A percentile compares a stretch with the other conserved stretches of the same genome.
Conservation (phyloP, 75 land plant genomes). For the Sequoia sempervirens region DNA sequence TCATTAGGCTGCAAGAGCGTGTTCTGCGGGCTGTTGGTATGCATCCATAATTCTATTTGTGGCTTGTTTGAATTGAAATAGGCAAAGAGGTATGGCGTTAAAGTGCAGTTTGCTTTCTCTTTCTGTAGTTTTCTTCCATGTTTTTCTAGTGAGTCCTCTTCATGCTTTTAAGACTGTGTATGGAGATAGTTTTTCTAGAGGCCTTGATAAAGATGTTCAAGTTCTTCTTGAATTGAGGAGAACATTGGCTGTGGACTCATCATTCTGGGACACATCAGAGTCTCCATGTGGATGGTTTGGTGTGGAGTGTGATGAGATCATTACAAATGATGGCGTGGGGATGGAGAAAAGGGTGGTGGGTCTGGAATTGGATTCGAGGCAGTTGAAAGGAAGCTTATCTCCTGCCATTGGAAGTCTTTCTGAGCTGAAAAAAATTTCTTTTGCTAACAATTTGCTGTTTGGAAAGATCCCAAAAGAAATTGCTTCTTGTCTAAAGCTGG, state of each 20-base stretch:
- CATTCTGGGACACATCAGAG: conserved; percentile 5
- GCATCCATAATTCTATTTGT: background rate
- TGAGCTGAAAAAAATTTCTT: conserved; percentile 39
- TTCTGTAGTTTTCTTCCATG: background rate
- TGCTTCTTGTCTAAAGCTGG: conserved; percentile 42
- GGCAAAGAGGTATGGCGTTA: background rate
- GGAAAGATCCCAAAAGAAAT: conserved; percentile 43
- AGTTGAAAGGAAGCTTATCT: conserved; percentile 34
- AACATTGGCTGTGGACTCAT: background rate
- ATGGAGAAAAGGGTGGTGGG: conserved; percentile 21
- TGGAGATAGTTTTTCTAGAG: background rate
- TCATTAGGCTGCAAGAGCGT: background rate
- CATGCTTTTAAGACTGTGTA: background rate
- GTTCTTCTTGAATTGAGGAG: conserved; percentile 7
- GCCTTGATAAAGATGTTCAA: conserved; percentile 4
- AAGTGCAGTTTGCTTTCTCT: background rate
- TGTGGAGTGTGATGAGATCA: conserved; percentile 39
- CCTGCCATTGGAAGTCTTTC: conserved; percentile 51
- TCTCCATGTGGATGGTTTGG: conserved; percentile 49
- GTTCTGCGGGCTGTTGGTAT: background rate
- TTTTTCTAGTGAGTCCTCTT: conserved; percentile 8
- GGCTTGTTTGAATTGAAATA: background rate
- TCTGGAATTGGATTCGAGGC: conserved; percentile 18
- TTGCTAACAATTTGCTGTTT: conserved; percentile 28
- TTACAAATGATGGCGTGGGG: conserved; percentile 6